Evolutionary conservation across 1,139 yeast species (phyloP), one percentile per base, ranked within the genome.

Genomic region (Suhomyces panamericanus): DNA sequence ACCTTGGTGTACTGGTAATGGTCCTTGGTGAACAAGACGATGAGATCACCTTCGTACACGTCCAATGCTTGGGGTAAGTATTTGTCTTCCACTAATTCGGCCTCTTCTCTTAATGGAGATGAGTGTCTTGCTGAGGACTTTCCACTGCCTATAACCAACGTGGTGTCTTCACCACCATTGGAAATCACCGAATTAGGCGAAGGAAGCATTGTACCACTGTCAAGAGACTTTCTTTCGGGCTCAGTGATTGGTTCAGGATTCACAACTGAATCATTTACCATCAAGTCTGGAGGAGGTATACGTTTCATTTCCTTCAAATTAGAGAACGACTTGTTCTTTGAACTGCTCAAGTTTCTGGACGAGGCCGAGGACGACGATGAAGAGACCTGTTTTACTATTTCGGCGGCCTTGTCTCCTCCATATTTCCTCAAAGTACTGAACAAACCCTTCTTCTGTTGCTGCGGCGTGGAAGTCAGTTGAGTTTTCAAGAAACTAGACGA

Each of bases 1-100:
- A 86, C 60, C 0, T 87, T 78, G 3, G 65, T 63, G 59, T 80
- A 89, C 15, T 60, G 63, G 13, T 55, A 54, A 53, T 84, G 83
- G 58, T 89, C 90, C 28, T 67, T 66, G 0, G 95, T 85, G 0
- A 79, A 78, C 46, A 88, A 63, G 10, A 86, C 63, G n/a, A 17
- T 43, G 3, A 42, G 38, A 6, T 32, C 52, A 12, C 47, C 44
- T 17, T 26, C 53, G 39, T 32, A 15, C 1, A 26, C 6, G 4
- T 28, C 36, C 12, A 37, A 24, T 13, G 41, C 33, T 46, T 54
- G 57, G 0, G 79, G 78, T 10, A 69, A 47, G 50, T 59, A 73
- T 32, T 54, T 58, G 3, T 59, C 63, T 2, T 66, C 73, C 16
- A 51, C 15, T 20, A 20, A 11, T 16, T 38, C 36, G n/a, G 20